These are phyloP conservation scores for Taiozyma onychis DNA, from an alignment of 1,139 yeast genomes.

Conservation along the genomic window DNA sequence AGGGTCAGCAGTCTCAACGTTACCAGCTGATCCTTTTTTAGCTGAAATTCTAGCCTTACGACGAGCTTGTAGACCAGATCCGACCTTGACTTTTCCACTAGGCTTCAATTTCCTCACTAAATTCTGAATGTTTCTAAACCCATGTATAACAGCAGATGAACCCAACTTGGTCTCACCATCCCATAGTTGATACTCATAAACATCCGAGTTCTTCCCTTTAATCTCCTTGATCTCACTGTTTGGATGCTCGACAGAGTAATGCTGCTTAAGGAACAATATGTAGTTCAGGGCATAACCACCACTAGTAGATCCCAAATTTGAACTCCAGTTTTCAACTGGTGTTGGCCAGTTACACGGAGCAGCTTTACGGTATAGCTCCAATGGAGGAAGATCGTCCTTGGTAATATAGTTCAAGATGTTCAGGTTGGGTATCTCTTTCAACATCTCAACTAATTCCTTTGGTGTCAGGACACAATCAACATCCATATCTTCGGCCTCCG, in stretches of 20 bases:
- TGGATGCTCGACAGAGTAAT: constrained; percentile 13
- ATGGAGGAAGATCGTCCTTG: constrained; percentile 11
- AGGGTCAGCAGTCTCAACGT: constrained; percentile 45
- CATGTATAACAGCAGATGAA: constrained; percentile 76
- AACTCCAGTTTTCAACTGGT: constrained; percentile 56
- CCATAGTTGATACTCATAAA: constrained; percentile 57
- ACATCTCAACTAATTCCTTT: constrained; percentile 70
- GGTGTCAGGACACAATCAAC: constrained; percentile 96
- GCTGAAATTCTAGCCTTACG: constrained; percentile 25
- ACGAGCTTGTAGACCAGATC: constrained; percentile 28
- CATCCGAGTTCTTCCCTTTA: constrained; percentile 72
- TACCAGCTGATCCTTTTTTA: background rate
- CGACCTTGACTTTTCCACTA: constrained; percentile 23
- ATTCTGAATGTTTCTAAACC: constrained; percentile 92
- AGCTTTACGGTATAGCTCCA: constrained; percentile 17
- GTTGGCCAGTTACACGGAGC: constrained; percentile 48
- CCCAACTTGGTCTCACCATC: constrained; percentile 39
- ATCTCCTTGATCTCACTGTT: constrained; percentile 21
- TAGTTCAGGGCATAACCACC: constrained; percentile 84
- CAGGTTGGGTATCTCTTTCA: constrained; percentile 43
- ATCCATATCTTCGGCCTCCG: constrained; percentile 47
- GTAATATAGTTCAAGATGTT: constrained; percentile 31
- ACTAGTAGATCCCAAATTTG: constrained; percentile 74
- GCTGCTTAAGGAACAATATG: constrained; percentile 34
- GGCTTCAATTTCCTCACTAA: constrained; percentile 77